Conservation (phyloP, 257 asterid species). For the Salvia rosmarinus region DNA sequence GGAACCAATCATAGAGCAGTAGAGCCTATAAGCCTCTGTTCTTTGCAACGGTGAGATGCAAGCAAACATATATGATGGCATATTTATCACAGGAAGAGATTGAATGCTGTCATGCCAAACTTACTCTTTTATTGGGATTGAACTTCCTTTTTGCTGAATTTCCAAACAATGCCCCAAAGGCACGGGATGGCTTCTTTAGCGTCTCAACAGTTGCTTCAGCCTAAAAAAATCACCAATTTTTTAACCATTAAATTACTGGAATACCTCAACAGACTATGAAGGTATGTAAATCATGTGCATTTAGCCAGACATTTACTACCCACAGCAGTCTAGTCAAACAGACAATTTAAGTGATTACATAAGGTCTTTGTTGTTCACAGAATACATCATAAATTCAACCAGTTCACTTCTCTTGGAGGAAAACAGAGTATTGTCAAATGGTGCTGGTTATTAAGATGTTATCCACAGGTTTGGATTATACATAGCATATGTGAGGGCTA, state of each 20-base stretch:
- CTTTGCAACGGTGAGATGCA: background rate
- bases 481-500: background rate
- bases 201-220: slow-evolving; percentile 71
- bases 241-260: background rate
- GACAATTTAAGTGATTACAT: background rate
- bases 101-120: no score
- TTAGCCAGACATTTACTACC: slow-evolving; percentile 6
- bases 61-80: slow-evolving; percentile 17
- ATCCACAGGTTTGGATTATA: slow-evolving; percentile 1
- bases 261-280: slow-evolving; percentile 22
- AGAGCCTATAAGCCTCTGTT: background rate
- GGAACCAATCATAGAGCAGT: background rate
- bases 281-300: background rate
- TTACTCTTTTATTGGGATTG: slow-evolving; percentile 63
- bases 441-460: background rate
- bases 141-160: slow-evolving; percentile 73
- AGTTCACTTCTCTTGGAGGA: background rate
- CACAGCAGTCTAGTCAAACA: background rate
- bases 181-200: slow-evolving; percentile 78
- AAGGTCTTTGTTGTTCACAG: background rate
- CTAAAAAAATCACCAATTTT: slow-evolving; percentile 36
- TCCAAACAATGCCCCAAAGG: slow-evolving; percentile 85
- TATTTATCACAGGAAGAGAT: slow-evolving; percentile 1
- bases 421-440: slow-evolving; percentile 7
- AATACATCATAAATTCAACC: slow-evolving; percentile 20